These are phyloP conservation scores for Anethum foeniculum DNA, from an alignment of 140 eudicot species.

Conservation along the genomic window DNA sequence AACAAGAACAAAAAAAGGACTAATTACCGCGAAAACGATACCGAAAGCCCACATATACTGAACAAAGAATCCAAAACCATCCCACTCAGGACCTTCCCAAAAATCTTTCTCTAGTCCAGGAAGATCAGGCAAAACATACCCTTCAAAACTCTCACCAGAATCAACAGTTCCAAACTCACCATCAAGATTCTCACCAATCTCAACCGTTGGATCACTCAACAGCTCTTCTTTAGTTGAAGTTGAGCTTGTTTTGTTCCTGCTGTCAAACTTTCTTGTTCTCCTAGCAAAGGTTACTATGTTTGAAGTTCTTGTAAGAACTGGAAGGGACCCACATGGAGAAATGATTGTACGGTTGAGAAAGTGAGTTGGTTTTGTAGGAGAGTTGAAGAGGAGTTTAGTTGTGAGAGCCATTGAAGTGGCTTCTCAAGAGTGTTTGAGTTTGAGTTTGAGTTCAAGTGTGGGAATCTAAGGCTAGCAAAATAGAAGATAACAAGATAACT, in stretches of 20 bases:
- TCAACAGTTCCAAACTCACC: slow-evolving; percentile 18
- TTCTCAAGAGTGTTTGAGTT: slow-evolving; percentile 3
- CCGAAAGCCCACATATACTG: slow-evolving; percentile 98
- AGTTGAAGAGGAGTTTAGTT: slow-evolving; percentile 33
- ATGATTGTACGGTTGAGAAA: slow-evolving; percentile 41
- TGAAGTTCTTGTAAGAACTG: slow-evolving; percentile 17
- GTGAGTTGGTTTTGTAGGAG: slow-evolving; percentile 32
- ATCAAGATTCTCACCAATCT: slow-evolving; percentile 16
- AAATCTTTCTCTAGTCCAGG: slow-evolving; percentile 70
- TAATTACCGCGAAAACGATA: slow-evolving; percentile 66
- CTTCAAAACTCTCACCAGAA: slow-evolving; percentile 45
- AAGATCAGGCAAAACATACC: slow-evolving; percentile 69
- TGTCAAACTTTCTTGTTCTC: slow-evolving; percentile 69
- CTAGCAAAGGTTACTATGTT: slow-evolving; percentile 57
- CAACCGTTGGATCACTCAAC: slow-evolving; percentile 15
- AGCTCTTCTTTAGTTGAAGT: slow-evolving; percentile 30
- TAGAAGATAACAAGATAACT: neutral
- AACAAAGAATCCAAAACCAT: slow-evolving; percentile 69
- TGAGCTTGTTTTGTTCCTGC: slow-evolving; percentile 63
- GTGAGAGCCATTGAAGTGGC: slow-evolving; percentile 50
- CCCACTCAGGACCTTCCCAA: slow-evolving; percentile 96
- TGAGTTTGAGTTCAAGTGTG: neutral
- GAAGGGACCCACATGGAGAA: slow-evolving; percentile 23
- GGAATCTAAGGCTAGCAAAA: neutral
- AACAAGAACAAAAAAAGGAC: neutral